These are phyloP conservation scores for Brasilioporus rufonigricans DNA, from an alignment of 768 basidiomycete genomes.

Conservation along the genomic window DNA sequence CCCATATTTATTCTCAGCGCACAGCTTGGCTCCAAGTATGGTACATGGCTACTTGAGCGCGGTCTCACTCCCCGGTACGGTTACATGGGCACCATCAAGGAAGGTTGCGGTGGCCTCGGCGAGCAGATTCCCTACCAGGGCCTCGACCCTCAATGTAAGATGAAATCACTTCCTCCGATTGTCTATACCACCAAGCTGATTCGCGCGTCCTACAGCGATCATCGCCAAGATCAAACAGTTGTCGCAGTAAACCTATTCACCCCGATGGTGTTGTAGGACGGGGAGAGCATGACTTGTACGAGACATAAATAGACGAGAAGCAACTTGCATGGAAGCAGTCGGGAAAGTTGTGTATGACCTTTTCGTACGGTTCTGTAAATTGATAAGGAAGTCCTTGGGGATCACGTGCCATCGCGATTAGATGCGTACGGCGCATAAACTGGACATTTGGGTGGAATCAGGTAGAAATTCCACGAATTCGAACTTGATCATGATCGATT, in stretches of 20 bases:
- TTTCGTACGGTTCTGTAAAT: neutral
- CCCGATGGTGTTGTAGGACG: neutral
- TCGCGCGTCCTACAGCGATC: conserved; percentile 36
- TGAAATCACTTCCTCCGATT: neutral
- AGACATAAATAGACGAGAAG: neutral
- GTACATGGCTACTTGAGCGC: conserved; percentile 85
- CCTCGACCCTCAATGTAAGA: conserved; percentile 74
- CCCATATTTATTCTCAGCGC: neutral
- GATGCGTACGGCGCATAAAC: too few species aligned
- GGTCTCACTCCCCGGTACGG: conserved; percentile 75
- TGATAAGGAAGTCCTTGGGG: too few species aligned
- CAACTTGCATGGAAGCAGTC: neutral
- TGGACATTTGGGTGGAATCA: too few species aligned
- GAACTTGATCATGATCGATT: too few species aligned
- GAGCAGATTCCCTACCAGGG: conserved; percentile 85
- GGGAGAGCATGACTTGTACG: neutral
- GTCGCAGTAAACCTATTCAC: conserved; percentile 22
- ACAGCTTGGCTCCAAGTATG: conserved; percentile 76
- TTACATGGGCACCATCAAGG: conserved; percentile 78
- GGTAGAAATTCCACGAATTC: too few species aligned
- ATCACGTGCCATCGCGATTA: too few species aligned
- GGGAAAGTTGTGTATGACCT: conserved; percentile 1
- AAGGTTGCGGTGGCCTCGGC: conserved; percentile 73
- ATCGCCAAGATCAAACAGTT: conserved; percentile 44
- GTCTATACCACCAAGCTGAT: neutral